These are phyloP conservation scores for Yarrowia bubula DNA, from an alignment of 805 yeast species.

Conservation along the genomic window DNA sequence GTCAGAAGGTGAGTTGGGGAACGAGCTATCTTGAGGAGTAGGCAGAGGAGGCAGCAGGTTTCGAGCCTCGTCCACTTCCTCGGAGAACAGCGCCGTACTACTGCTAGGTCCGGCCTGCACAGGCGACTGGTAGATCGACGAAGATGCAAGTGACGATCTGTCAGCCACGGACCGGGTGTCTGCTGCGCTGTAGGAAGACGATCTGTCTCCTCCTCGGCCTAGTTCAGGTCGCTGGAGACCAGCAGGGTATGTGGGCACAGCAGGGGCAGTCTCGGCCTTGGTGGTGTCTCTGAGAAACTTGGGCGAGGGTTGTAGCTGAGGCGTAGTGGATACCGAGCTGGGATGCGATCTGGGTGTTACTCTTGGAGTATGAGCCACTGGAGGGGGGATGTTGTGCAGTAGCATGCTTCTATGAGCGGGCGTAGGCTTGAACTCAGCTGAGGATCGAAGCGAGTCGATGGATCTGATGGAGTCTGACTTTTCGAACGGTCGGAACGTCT, in stretches of 20 bases:
- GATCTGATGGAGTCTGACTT: not conserved
- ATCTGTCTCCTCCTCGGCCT: not conserved
- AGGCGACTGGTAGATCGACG: slow-evolving; percentile 18
- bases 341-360: slow-evolving; percentile 20
- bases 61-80: slow-evolving; percentile 22
- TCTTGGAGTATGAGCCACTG: not conserved
- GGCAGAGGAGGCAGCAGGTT: slow-evolving; percentile 25
- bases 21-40: slow-evolving; percentile 2
- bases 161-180: slow-evolving; percentile 2
- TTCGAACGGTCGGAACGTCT: slow-evolving; percentile 4
- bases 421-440: not conserved
- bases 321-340: slow-evolving; percentile 3
- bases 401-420: slow-evolving; percentile 11
- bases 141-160: slow-evolving; percentile 16
- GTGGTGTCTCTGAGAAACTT: slow-evolving; percentile 13
- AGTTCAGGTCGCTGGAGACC: not conserved
- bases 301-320: slow-evolving; percentile 19
- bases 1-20: slow-evolving; percentile 12
- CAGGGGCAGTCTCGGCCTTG: slow-evolving; percentile 14
- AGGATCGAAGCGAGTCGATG: slow-evolving; percentile 1
- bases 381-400: slow-evolving; percentile 2
- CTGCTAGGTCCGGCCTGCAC: not conserved
- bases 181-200: not conserved
- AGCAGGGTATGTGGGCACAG: not conserved
- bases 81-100: not conserved